Percentiles rank a stretch among this genome's conserved stretches.
Evolutionary conservation across 1,284 basidiomycete species (phyloP).

Genomic region (Jaminaea rosea): DNA sequence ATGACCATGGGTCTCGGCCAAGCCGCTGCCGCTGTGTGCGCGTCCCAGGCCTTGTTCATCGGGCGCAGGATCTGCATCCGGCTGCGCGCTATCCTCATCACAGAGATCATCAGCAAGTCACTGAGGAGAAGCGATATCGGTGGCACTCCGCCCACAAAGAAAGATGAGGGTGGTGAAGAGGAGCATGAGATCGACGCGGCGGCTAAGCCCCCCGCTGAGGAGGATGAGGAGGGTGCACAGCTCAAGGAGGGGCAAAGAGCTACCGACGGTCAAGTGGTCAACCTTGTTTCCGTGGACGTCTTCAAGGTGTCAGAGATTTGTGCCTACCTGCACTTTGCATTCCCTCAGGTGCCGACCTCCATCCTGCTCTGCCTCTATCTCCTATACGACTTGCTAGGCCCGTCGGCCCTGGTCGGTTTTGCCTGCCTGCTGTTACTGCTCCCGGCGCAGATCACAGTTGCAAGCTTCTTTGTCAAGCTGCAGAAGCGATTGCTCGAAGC

Average conservation of each 20-base stretch:
- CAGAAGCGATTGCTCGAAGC: conserved; percentile 51
- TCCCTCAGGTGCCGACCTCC: conserved; percentile 51
- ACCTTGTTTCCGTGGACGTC: conserved; percentile 54
- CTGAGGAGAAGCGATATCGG: conserved; percentile 51
- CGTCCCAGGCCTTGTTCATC: conserved; percentile 51
- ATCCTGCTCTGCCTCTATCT: conserved; percentile 50
- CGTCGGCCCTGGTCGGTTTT: conserved; percentile 49
- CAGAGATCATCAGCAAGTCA: conserved; percentile 55
- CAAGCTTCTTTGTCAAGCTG: conserved; percentile 50
- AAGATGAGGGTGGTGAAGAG: conserved; percentile 5
- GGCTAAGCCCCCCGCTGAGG: conserved; percentile 5
- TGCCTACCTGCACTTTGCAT: conserved; percentile 48
- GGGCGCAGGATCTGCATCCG: conserved; percentile 51
- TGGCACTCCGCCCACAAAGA: conserved; percentile 13
- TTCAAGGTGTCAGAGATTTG: conserved; percentile 44
- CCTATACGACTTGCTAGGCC: conserved; percentile 52
- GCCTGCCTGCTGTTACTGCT: conserved; percentile 37
- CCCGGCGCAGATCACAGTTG: conserved; percentile 45
- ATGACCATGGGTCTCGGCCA: conserved; percentile 51
- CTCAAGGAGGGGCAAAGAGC: conserved; percentile 28
- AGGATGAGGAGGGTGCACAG: conserved; percentile 3
- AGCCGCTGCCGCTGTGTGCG: conserved; percentile 46
- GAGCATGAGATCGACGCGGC: conserved; percentile 3
- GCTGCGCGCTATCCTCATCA: conserved; percentile 50
- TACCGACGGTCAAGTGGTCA: conserved; percentile 53